Conservation (phyloP, 371 early-diverging fungal genomes). For the Rhizopus sp. region DNA sequence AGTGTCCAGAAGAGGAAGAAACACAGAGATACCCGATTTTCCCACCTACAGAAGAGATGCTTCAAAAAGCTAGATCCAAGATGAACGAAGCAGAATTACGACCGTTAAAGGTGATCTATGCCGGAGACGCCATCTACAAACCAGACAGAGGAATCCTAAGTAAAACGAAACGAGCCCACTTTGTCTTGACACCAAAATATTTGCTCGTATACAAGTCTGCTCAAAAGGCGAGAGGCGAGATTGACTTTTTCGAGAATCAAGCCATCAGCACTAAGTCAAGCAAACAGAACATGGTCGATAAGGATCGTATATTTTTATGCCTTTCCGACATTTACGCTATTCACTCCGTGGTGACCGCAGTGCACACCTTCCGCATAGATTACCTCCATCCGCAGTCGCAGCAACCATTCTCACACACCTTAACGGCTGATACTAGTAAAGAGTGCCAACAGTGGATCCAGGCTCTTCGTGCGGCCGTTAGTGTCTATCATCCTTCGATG, state of each 20-base stretch:
- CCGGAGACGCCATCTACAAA: conserved; percentile 31
- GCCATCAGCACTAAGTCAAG: not conserved
- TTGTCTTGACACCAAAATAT: conserved; percentile 37
- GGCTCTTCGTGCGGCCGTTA: conserved; percentile 24
- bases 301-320: conserved; percentile 25
- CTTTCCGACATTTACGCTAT: conserved; percentile 33
- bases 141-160: conserved; percentile 17
- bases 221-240: conserved; percentile 30
- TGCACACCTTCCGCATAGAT: conserved; percentile 33
- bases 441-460: conserved; percentile 38
- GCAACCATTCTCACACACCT: conserved; percentile 17
- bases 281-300: conserved; percentile 12
- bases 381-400: conserved; percentile 32
- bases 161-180: conserved; percentile 27
- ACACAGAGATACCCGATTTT: conserved; percentile 5
- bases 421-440: conserved; percentile 19
- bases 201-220: conserved; percentile 37
- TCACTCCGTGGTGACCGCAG: conserved; percentile 17
- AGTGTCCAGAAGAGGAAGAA: not conserved
- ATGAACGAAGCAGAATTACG: conserved; percentile 8
- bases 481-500: conserved; percentile 23
- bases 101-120: conserved; percentile 30
- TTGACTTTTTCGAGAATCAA: conserved; percentile 20
- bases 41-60: conserved; percentile 21
- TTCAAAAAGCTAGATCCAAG: not conserved